Base-by-base conservation (phyloP, 768 basidiomycete genomes). In the Coprinopsis cinerea region DNA sequence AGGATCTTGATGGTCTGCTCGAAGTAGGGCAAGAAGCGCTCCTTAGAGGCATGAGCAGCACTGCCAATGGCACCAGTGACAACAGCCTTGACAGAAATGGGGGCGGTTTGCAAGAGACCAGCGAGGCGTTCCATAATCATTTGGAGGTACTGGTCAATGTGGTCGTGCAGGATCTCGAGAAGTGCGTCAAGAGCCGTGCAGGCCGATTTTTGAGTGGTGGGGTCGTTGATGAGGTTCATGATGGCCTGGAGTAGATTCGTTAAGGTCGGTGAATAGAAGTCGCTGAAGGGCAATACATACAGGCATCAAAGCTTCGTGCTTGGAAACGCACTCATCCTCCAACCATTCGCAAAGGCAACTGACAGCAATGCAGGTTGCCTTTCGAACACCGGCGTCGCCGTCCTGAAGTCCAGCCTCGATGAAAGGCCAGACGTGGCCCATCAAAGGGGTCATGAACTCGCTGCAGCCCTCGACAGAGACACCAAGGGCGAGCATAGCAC, bases 51-150 rank as follows among this genome's bases (percentile, higher is more conserved):
- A 66, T 98, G 94, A 2, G 96, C 95, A 28, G 96, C 95, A 57
- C 92, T 94, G 28, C 96, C 96, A 57, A 99, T 97, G 17, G 96
- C 96, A 6, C 95, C 95, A 53, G 92, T 94, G 56, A 97, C 91
- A 57, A 97, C 93, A 37, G 89, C 77, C 71, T 97, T 95, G 67
- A 97, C 85, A 25, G 82, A 62, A 53, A 88, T 70, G n/a, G 92
- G 85, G 0, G 92, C 92, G 15, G 78, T 84, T 59, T 92, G 88
- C 49, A 99, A 82, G 20, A 99, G 78, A 52, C 82, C 82, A 35
- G 82, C 81, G 47, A 99, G 87, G 40, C 88, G 85, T 57, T 92
- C 88, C 96, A 99, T 98, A 61, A 99, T 92, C 52, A 89, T 78
- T 47, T 79, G 80, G 41, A 99, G 82, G 71, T 99, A 98, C 61